A percentile compares a stretch with the other conserved stretches of the same genome.
phyloP scores from a whole-genome alignment of 345 rosid species.

The Moricandia moricandioides region DNA sequence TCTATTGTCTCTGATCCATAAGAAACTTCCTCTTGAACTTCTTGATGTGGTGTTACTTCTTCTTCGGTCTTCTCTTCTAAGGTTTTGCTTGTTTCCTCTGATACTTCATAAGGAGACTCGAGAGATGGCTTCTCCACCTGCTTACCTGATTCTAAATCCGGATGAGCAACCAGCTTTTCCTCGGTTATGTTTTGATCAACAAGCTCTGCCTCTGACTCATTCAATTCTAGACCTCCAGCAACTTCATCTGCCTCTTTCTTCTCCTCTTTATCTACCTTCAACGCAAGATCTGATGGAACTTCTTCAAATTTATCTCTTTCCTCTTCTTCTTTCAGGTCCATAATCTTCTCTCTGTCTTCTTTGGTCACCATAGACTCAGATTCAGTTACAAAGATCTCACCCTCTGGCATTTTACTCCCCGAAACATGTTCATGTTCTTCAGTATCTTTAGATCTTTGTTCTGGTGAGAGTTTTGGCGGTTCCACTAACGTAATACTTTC shows the following conservation, averaged over 20 bases:
- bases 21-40: neutral
- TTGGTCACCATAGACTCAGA: conserved; percentile 3
- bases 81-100: conserved; percentile 25
- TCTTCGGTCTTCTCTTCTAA: conserved; percentile 14
- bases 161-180: neutral
- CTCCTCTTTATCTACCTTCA: conserved; percentile 18
- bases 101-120: neutral
- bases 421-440: neutral
- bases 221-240: neutral
- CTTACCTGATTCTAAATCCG: conserved; percentile 14
- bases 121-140: conserved; percentile 1
- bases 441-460: conserved; percentile 1
- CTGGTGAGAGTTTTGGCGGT: neutral
- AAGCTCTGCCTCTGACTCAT: neutral
- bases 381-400: neutral
- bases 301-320: conserved; percentile 24
- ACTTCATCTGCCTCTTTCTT: neutral
- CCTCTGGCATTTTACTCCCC: neutral
- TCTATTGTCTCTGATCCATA: conserved; percentile 5
- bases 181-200: conserved; percentile 6
- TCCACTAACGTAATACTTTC: neutral
- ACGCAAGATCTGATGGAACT: neutral
- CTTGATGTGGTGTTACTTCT: neutral
- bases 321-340: conserved; percentile 6
- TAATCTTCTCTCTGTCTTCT: neutral